Evolutionary conservation across 1,284 basidiomycete genomes (phyloP), one percentile per base, ranked within the genome.

Genomic region (Microbotryum silenes-acaulis): DNA sequence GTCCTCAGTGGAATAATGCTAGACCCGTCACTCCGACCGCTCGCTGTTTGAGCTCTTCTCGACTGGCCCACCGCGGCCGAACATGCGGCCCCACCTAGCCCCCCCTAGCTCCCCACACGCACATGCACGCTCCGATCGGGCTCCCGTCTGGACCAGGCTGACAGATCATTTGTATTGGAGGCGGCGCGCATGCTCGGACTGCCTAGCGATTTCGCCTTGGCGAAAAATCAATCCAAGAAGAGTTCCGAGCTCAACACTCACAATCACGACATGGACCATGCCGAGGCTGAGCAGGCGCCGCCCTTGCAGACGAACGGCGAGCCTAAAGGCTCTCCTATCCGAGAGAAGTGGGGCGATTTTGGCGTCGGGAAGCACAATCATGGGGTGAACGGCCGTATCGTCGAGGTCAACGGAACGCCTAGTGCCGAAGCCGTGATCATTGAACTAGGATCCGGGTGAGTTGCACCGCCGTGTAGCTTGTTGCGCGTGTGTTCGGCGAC

Each of bases 381-480:
- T n/a, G 70, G 70, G 25, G 71, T 72, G 46, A 73, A 72, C 47
- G 71, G 71, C 31, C 27, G 51, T 1, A 14, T 54, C 7, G 59
- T 33, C 25, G 6, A 33, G n/a, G 33, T 1, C 25, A 23, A 14
- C 14, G 54, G 45, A 52, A 51, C n/a, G 48, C 46, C 51, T 18
- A 44, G 53, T 23, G 37, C 51, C 21, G 29, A 56, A 27, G 64
- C 66, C 1, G 47, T 70, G 52, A 62, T 65, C 20, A 65, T 73
- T 58, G 72, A 73, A 27, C 65, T 73, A 14, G 71, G 71, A 2
- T 70, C 70, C 0, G 72, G 68, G 33, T 67, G 12, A 33, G 55
- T 61, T 37, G n/a, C 52, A 16, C 42, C 21, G 33, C 51, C 42
- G 14, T 55, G 33, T 44, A 12, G 23, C 50, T 27, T 33, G 12